Evolutionary conservation across 768 basidiomycete species (phyloP), one percentile per base, ranked within the genome.

Genomic region (Lentinula detonsa): DNA sequence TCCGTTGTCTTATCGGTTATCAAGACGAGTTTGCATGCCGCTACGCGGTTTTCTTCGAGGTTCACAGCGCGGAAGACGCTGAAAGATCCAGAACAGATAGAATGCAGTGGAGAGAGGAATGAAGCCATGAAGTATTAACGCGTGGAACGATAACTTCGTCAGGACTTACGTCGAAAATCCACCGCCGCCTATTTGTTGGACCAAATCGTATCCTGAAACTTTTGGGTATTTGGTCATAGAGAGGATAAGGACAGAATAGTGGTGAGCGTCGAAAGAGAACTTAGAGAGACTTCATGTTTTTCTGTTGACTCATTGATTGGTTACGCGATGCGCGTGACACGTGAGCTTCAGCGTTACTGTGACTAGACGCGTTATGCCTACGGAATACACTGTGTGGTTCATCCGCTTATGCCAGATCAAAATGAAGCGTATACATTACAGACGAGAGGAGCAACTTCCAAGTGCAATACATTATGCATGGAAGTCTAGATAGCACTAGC

Each of bases 1-100:
- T 85, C 81, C 0, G 85, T 84, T 1, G 88, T 88, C 48, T 84
- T 69, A 2, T 81, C 75, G 0, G 84, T 90, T 55, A 94, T 73
- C 15, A 75, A 68, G 62, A 95, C 81, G 34, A 95, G 75, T 73
- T 97, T 98, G 78, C 94, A 95, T 33, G 95, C 95, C 8, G 92
- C 93, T 2, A 92, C 84, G 3, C 78, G 78, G 52, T 87, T 82
- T 6, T 82, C 77, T 13, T 78, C 72, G 58, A 87, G 67, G 73
- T 96, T 82, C 33, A 91, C 85, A 0, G 94, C 94, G 48, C 84
- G 86, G 68, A 85, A 96, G 9, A 97, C 95, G 53, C 94, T 96
- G 61, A 11, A 10, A 35, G 35, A 23, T 2, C 16, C 8, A 42
- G 18, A 52, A 35, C 9, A 21, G 37, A 40, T n/a, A 48, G 11